Evolutionary conservation across 495 filamentous ascomycete genomes (phyloP).

Genomic region (Xylaria castorea): DNA sequence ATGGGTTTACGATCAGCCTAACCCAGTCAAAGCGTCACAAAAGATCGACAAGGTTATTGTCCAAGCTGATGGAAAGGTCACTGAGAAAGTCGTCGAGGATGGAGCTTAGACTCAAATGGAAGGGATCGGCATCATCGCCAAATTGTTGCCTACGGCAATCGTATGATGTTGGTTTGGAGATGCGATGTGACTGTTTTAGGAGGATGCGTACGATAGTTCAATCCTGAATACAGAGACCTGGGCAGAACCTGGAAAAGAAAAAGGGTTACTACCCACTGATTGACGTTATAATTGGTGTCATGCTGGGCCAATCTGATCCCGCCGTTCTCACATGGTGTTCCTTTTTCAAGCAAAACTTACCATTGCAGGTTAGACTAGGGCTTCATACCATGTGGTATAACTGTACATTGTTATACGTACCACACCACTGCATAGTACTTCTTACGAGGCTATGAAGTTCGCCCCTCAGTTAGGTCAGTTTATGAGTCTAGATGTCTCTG

Average conservation of each 20-base stretch:
- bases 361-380: neutral
- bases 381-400: neutral
- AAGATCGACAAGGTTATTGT: slow-evolving; percentile 62
- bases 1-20: slow-evolving; percentile 58
- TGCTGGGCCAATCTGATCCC: neutral
- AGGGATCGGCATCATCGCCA: slow-evolving; percentile 4
- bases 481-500: neutral
- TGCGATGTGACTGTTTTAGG: neutral
- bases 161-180: slow-evolving; percentile 7
- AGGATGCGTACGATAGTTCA: neutral
- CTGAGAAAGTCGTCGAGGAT: slow-evolving; percentile 53
- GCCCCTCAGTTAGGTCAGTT: neutral
- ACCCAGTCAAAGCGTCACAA: slow-evolving; percentile 58
- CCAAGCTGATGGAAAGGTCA: slow-evolving; percentile 58
- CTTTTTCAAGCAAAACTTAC: neutral
- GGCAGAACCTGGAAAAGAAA: neutral
- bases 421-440: neutral
- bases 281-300: neutral
- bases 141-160: neutral
- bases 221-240: neutral
- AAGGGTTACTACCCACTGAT: neutral
- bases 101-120: neutral
- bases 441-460: neutral
- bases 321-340: neutral
- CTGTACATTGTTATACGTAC: neutral